These are phyloP conservation scores for Myxozyma sirexii DNA, from an alignment of 805 yeast genomes.

Conservation along the genomic window DNA sequence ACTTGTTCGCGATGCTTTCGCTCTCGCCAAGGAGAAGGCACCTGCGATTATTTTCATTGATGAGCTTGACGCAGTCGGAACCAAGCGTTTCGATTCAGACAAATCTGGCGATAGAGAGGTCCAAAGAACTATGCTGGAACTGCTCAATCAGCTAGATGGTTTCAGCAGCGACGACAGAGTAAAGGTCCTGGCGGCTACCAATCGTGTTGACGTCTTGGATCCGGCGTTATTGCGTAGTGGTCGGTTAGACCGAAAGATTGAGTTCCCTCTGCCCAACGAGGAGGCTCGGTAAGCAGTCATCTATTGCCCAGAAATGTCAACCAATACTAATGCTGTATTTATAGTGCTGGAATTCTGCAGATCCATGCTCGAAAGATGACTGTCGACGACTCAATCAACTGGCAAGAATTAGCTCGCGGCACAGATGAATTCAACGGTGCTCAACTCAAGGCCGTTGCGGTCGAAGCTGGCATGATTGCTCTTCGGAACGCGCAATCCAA, in stretches of 20 bases:
- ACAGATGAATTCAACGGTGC: slow-evolving; percentile 99
- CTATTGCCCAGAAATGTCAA: neutral
- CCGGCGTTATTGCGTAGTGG: slow-evolving; percentile 99
- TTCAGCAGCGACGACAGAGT: slow-evolving; percentile 97
- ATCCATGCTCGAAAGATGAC: slow-evolving; percentile 98
- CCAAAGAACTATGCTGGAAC: slow-evolving; percentile 98
- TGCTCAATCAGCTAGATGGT: slow-evolving; percentile 96
- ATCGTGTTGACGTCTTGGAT: slow-evolving; percentile 95
- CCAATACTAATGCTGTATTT: neutral
- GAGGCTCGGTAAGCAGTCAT: slow-evolving; percentile 66
- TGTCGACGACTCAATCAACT: slow-evolving; percentile 85
- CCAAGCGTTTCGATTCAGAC: slow-evolving; percentile 95
- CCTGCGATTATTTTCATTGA: slow-evolving; percentile 98
- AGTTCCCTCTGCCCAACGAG: slow-evolving; percentile 96
- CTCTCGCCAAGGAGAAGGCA: slow-evolving; percentile 95
- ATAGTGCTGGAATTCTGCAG: slow-evolving; percentile 81
- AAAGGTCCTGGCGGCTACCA: slow-evolving; percentile 96
- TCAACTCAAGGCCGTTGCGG: slow-evolving; percentile 96
- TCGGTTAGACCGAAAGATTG: slow-evolving; percentile 95
- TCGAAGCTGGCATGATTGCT: slow-evolving; percentile 99
- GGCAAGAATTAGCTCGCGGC: slow-evolving; percentile 97
- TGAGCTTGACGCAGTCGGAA: slow-evolving; percentile 98
- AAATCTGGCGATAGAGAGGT: slow-evolving; percentile 98
- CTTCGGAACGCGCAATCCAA: slow-evolving; percentile 88
- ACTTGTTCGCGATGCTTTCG: slow-evolving; percentile 95